Evolutionary conservation across 2,329 filamentous ascomycete species (phyloP).

Genomic region (Nemania serpens): DNA sequence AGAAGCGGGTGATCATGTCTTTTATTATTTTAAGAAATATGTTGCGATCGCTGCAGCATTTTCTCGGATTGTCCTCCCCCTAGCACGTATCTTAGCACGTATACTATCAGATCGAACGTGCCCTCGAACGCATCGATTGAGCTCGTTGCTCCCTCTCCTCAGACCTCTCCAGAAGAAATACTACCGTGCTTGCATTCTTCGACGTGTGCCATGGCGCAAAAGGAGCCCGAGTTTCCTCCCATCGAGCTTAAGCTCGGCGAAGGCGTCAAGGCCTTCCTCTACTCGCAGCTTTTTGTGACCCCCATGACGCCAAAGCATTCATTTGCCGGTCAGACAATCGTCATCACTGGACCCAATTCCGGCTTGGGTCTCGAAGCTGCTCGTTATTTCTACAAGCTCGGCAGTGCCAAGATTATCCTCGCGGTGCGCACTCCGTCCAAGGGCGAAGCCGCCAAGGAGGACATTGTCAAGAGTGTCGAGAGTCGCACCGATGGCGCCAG

Average conservation of each 20-base stretch:
- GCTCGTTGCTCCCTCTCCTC: too few species aligned
- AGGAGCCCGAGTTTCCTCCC: neutral
- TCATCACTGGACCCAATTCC: conserved; percentile 51
- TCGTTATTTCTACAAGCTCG: conserved; percentile 47
- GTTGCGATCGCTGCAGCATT: too few species aligned
- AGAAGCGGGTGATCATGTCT: too few species aligned
- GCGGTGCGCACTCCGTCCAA: conserved; percentile 47
- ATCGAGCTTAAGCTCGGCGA: neutral
- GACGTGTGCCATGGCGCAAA: neutral
- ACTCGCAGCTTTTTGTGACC: neutral
- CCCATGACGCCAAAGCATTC: neutral
- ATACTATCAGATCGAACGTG: too few species aligned
- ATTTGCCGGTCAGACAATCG: conserved; percentile 28
- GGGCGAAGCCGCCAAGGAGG: conserved; percentile 46
- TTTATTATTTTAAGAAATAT: too few species aligned
- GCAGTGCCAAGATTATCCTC: conserved; percentile 49
- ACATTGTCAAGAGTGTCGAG: conserved; percentile 41
- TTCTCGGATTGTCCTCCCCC: too few species aligned
- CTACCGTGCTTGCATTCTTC: too few species aligned
- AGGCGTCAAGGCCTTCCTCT: neutral
- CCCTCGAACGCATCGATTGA: too few species aligned
- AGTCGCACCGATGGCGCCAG: neutral
- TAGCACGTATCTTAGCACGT: too few species aligned
- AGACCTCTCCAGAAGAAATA: too few species aligned
- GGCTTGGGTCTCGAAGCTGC: conserved; percentile 50